A percentile compares a stretch with the other conserved stretches of the same genome.
These are phyloP conservation scores for Aspergillus versicolor DNA, from an alignment of 2,329 filamentous ascomycete genomes.

Conservation along the genomic window DNA sequence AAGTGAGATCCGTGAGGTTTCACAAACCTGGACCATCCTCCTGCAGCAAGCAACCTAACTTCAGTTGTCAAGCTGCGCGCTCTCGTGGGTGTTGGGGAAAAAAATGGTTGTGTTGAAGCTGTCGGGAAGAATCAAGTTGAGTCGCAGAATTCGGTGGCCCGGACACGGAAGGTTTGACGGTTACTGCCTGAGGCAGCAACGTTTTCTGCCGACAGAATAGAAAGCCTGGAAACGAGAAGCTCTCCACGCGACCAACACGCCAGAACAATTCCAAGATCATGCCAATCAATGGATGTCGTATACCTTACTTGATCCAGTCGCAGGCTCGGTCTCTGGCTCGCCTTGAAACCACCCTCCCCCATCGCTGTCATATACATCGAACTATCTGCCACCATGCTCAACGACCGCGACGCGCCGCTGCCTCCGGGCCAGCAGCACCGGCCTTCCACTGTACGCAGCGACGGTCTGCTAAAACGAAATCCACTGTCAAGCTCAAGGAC, in stretches of 20 bases:
- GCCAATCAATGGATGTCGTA: constrained; percentile 23
- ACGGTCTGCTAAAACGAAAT: constrained; percentile 36
- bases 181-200: constrained; percentile 23
- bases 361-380: constrained; percentile 25
- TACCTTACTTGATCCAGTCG: constrained; percentile 14
- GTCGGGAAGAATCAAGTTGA: constrained; percentile 26
- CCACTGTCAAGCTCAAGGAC: constrained; percentile 44
- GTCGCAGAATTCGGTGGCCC: constrained; percentile 35
- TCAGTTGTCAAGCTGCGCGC: constrained; percentile 27
- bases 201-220: constrained; percentile 13
- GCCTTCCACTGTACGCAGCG: constrained; percentile 20
- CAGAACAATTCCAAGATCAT: constrained; percentile 20
- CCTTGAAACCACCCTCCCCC: constrained; percentile 3
- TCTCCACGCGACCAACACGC: not conserved
- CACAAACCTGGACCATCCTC: constrained; percentile 42
- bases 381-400: constrained; percentile 33
- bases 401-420: constrained; percentile 19
- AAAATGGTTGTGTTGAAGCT: constrained; percentile 27
- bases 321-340: not conserved
- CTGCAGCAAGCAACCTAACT: constrained; percentile 29
- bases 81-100: constrained; percentile 17
- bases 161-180: constrained; percentile 34
- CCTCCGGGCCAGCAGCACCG: constrained; percentile 15
- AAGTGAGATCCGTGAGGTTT: constrained; percentile 24
- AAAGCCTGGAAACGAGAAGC: not conserved